Percentiles rank a stretch among this genome's conserved stretches.
phyloP scores from a whole-genome alignment of 1,284 basidiomycete genomes.

The Heterobasidion parviporum region DNA sequence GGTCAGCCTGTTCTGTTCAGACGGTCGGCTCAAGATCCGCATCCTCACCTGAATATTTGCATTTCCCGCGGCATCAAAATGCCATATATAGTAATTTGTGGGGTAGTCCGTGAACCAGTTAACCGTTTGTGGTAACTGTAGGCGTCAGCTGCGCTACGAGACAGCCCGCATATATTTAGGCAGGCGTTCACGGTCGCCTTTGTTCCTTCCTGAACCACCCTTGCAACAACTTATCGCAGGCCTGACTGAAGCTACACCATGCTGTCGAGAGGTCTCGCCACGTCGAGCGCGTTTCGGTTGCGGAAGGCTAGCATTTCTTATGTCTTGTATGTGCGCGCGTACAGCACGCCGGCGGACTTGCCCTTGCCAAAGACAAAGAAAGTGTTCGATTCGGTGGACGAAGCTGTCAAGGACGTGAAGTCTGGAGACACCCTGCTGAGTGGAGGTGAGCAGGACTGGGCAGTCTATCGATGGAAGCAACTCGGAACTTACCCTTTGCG shows the following conservation, averaged over 20 bases:
- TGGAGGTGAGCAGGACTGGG: conserved; percentile 50
- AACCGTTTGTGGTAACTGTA: no score
- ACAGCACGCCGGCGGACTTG: conserved; percentile 18
- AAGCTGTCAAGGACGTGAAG: conserved; percentile 49
- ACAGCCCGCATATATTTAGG: no score
- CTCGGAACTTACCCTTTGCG: not conserved
- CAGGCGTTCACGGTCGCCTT: not conserved
- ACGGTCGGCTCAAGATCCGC: not conserved
- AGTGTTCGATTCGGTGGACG: conserved; percentile 45
- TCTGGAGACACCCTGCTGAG: conserved; percentile 66
- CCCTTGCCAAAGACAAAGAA: conserved; percentile 33
- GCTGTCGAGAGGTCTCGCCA: not conserved
- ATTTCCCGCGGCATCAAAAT: not conserved
- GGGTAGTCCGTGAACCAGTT: no score
- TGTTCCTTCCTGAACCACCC: not conserved
- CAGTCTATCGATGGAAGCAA: not conserved
- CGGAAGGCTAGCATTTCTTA: not conserved
- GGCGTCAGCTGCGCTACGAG: no score
- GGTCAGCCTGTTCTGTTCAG: not conserved
- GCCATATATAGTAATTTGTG: not conserved
- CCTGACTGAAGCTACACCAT: not conserved
- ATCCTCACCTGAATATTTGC: not conserved
- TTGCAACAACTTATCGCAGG: not conserved
- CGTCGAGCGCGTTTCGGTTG: not conserved
- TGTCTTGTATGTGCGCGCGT: conserved; percentile 6